Evolutionary conservation across 148 eudicot species (phyloP), one percentile per base, ranked within the genome.

Genomic region (Rhododendron mucronatum): DNA sequence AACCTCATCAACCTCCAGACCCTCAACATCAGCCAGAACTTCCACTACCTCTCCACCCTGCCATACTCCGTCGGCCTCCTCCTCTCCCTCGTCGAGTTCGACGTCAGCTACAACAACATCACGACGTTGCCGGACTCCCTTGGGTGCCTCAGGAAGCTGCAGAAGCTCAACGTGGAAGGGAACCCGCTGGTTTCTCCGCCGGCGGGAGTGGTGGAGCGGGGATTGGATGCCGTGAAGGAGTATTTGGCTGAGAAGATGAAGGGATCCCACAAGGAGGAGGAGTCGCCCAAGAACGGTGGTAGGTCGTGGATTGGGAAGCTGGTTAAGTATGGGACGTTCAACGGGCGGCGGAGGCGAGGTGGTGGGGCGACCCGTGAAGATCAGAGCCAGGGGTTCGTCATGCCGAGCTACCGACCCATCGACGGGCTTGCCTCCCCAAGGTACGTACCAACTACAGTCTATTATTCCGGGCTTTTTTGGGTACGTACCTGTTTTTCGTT

Each of bases 21-120:
- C 83, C 95, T 95, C 26, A 95, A 95, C 82, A 87, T 90, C 11
- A 94, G 96, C 90, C 98, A 95, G 61, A 95, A 95, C 91, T 95
- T 95, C 51, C 94, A 91, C 35, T 90, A 93, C 90, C 91, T 95
- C 3, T 39, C 86, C 35, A 84, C 86, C 45, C 61, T 95, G 3
- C 98, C 98, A 0, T 91, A 90, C 86, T 94, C 96, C 21, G 41
- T 91, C 3, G 98, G 98, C 88, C 93, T 95, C 33, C 93, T 95
- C 51, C 87, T 95, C 85, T 92, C 96, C 50, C 94, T 95, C 3
- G 83, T 92, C 6, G 98, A 95, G 73, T 78, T 95, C 33, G 98
- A 95, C 78, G 90, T 93, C 11, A 95, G 98, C 85, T 92, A 95
- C 92, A 95, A 95, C 83, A 89, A 85, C 53, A 88, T 95, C 83